Evolutionary conservation across 495 filamentous ascomycete species (phyloP), one percentile per base, ranked within the genome.

Genomic region (Penicillium nucicola): DNA sequence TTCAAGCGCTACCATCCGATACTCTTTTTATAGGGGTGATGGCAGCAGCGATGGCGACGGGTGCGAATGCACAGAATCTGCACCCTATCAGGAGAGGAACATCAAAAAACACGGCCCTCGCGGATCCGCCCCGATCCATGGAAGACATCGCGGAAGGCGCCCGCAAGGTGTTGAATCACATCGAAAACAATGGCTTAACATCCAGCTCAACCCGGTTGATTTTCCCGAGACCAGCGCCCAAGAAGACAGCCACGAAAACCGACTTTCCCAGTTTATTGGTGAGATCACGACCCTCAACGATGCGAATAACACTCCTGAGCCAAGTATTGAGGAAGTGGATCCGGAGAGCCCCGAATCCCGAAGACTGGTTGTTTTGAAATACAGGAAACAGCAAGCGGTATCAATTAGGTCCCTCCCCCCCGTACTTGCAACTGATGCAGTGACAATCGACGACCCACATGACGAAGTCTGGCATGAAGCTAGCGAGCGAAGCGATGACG

Each of bases 21-120:
- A 54, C 45, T 32, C 23, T 10, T 44, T 35, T 49, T 17, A 12
- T 28, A 23, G 6, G 22, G 22, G 22, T 23, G 22, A 23, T 23
- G 22, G 22, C 22, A 23, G 22, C 22, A 6, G 22, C 6, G 22
- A 23, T 23, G 22, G 22, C 22, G 22, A 23, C 22, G 3, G 22
- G 22, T 23, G 41, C 49, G 49, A 45, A 45, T 42, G 41, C 49
- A 52, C 49, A 52, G 33, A 52, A 45, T 38, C 39, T 52, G 49
- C 49, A 3, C 49, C 49, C n/a, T 5, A 35, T 38, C 32, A 52
- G 41, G 39, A 42, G 41, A 46, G 44, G 44, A 52, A 45, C 41
- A 44, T 34, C 49, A 45, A 45, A 52, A 52, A 44, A 25, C 41
- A 38, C 35, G 49, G 49, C 35, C n/a, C 41, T 39, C 33, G 49